Percentiles rank a stretch among this genome's conserved stretches.
phyloP scores from a whole-genome alignment of 441 rosid genomes.

The Gossypium aridum region DNA sequence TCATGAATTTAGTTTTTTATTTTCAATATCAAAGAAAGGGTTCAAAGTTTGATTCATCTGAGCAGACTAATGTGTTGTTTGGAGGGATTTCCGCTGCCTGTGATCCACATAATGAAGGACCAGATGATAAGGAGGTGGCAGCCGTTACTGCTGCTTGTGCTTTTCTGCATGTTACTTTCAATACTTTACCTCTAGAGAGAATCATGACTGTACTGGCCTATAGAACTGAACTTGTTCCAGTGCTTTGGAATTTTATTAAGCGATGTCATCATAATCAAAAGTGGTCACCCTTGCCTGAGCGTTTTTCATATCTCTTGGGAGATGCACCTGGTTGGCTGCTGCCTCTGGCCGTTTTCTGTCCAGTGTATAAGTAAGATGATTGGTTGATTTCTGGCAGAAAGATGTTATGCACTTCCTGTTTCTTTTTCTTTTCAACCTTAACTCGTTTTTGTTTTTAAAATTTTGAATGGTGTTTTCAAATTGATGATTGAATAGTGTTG shows the following conservation, averaged over 20 bases:
- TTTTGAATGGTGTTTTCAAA: background rate
- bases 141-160: constrained; percentile 95
- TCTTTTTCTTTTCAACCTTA: background rate
- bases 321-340: constrained; percentile 96
- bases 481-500: background rate
- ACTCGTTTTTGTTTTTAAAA: background rate
- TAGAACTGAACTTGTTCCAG: constrained; percentile 88
- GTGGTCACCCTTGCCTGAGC: constrained; percentile 70
- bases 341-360: constrained; percentile 94
- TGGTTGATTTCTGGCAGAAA: constrained; percentile 13
- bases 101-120: constrained; percentile 37
- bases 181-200: constrained; percentile 71
- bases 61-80: constrained; percentile 82
- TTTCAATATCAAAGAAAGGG: constrained; percentile 4
- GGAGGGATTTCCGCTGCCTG: constrained; percentile 34
- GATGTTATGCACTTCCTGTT: background rate
- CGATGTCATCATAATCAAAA: constrained; percentile 78
- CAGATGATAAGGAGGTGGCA: constrained; percentile 55
- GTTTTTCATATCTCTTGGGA: constrained; percentile 54
- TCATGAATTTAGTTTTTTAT: constrained; percentile 11
- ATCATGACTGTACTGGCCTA: constrained; percentile 92
- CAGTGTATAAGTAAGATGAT: constrained; percentile 86
- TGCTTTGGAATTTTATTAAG: constrained; percentile 91
- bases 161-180: constrained; percentile 75
- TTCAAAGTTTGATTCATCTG: constrained; percentile 19